Evolutionary conservation across 345 rosid species (phyloP), one percentile per base, ranked within the genome.

Genomic region (Passiflora organensis): DNA sequence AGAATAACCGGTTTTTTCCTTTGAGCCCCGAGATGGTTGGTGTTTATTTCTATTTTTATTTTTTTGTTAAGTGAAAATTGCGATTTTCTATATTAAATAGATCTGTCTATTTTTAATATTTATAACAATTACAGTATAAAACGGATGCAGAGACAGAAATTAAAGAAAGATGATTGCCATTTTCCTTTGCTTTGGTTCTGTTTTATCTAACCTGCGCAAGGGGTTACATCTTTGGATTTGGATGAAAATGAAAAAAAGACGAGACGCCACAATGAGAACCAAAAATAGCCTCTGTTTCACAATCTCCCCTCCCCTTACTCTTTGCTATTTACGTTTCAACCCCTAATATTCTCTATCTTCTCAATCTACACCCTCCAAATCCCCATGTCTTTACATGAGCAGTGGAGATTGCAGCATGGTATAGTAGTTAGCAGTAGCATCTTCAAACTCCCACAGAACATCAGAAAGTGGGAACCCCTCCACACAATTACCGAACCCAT

Each of bases 361-460:
- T 6, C 5, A 41, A 42, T 48, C 13, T 16, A 19, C 15, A 17
- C 53, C 39, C 8, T 1, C 28, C 19, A 5, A 2, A 3, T 6
- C 13, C 1, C 13, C 1, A 10, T n/a, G 4, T 19, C 1, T 1
- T 77, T 80, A 76, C 79, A 77, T 74, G 75, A 80, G 80, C 0
- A 86, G 73, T 65, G 81, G 69, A 22, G 95, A 79, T 54, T 84
- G 93, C 51, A 89, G 25, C 68, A 84, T 50, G 13, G 83, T 68
- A 60, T 73, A 77, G 56, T 82, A 86, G 54, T 80, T 76, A 59
- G 91, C 89, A 32, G 80, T 76, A 55, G 79, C 86, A 45, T 89
- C 89, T 60, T 86, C 93, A 51, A 82, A 78, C 60, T 84, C 90
- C 97, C 93, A 89, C 66, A 82, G 54, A 77, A 76, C 83, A 11